Percentiles rank a stretch among this genome's conserved stretches.
Evolutionary conservation across 441 rosid species (phyloP).

Genomic region (California macrophylla): DNA sequence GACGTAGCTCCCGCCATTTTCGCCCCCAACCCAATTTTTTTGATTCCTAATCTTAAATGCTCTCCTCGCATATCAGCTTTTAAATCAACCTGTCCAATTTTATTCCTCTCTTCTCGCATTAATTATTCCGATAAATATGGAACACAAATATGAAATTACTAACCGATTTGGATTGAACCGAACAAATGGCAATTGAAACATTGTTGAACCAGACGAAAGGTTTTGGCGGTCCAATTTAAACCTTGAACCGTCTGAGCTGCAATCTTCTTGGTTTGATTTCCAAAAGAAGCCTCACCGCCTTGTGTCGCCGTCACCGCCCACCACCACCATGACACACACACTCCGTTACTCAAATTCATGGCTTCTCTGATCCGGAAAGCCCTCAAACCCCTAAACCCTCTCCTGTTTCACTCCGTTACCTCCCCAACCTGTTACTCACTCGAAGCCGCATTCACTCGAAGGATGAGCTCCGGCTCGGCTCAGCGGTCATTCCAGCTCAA

Average conservation of each 20-base stretch:
- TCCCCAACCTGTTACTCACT: slow-evolving; percentile 9
- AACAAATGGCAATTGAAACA: no score
- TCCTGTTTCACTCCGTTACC: slow-evolving; percentile 13
- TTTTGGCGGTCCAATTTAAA: background rate
- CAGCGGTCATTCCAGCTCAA: slow-evolving; percentile 75
- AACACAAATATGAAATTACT: background rate
- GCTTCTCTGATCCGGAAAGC: slow-evolving; percentile 28
- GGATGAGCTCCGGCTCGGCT: slow-evolving; percentile 51
- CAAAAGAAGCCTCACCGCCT: background rate
- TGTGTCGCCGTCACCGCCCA: background rate
- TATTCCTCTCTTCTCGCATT: no score
- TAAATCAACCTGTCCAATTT: background rate
- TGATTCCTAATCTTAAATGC: background rate
- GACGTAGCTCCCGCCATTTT: slow-evolving; percentile 49
- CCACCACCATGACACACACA: background rate
- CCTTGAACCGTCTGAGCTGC: background rate
- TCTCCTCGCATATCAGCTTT: background rate
- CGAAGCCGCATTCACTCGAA: slow-evolving; percentile 23
- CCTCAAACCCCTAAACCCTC: slow-evolving; percentile 21
- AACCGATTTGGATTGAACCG: no score
- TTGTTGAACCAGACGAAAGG: background rate
- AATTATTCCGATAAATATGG: no score
- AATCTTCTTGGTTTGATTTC: background rate
- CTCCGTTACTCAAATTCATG: slow-evolving; percentile 14
- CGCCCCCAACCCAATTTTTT: background rate